These are phyloP conservation scores for Sporobolus alterniflorus DNA, from an alignment of 202 grass and related monocot genomes.

Conservation along the genomic window DNA sequence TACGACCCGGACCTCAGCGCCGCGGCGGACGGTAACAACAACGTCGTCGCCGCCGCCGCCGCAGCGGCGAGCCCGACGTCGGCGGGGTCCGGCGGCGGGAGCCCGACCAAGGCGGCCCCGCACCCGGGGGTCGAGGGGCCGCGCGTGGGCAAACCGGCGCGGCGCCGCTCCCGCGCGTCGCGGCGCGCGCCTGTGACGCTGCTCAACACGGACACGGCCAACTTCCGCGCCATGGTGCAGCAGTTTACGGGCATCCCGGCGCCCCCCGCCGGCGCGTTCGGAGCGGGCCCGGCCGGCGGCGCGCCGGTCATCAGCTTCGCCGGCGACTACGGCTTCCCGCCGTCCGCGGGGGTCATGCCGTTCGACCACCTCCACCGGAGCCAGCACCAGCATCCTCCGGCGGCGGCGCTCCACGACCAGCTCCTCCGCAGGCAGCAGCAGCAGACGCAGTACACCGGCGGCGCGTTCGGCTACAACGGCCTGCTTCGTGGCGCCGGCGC, in stretches of 20 bases:
- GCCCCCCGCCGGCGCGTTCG: slow-evolving; percentile 56
- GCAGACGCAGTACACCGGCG: slow-evolving; percentile 44
- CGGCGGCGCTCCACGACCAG: slow-evolving; percentile 30
- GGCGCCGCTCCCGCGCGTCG: slow-evolving; percentile 68
- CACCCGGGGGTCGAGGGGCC: slow-evolving; percentile 37
- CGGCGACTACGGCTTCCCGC: slow-evolving; percentile 43
- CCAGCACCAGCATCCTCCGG: neutral
- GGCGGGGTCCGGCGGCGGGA: slow-evolving; percentile 17
- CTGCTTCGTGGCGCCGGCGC: neutral
- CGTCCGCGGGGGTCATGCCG: slow-evolving; percentile 14
- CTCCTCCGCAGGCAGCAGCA: slow-evolving; percentile 19
- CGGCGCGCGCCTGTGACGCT: slow-evolving; percentile 81
- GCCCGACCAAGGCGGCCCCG: neutral
- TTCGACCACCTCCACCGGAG: slow-evolving; percentile 43
- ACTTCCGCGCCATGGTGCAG: slow-evolving; percentile 98
- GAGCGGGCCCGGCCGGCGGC: too few species aligned
- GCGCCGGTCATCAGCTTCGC: slow-evolving; percentile 59
- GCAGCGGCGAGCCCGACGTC: slow-evolving; percentile 22
- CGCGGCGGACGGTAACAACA: neutral
- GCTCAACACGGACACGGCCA: slow-evolving; percentile 91
- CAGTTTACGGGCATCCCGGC: slow-evolving; percentile 91
- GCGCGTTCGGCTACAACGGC: neutral
- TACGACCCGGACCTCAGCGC: slow-evolving; percentile 26
- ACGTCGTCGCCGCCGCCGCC: neutral
- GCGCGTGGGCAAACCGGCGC: slow-evolving; percentile 62